Percentiles rank a stretch among this genome's conserved stretches.
phyloP scores from a whole-genome alignment of 225 moss, liverwort and hornwort species.

The Ulota crispa region DNA sequence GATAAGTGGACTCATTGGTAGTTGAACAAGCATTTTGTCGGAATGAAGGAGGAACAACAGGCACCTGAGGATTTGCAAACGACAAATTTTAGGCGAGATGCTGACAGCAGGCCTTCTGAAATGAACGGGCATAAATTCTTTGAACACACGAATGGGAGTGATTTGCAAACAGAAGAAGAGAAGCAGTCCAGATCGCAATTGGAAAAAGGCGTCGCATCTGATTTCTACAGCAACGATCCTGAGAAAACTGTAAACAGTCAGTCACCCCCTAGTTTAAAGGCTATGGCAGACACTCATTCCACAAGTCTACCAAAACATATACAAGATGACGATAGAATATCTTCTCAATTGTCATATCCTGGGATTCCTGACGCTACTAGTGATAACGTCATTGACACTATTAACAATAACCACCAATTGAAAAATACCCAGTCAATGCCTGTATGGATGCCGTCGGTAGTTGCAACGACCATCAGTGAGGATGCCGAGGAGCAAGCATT shows the following conservation, averaged over 20 bases:
- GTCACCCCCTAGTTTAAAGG: constrained; percentile 30
- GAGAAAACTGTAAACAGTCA: not conserved
- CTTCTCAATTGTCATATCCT: constrained; percentile 6
- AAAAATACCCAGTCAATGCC: constrained; percentile 44
- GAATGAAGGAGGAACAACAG: constrained; percentile 27
- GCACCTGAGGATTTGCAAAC: constrained; percentile 16
- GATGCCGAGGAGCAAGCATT: constrained; percentile 33
- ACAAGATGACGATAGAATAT: not conserved
- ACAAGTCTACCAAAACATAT: constrained; percentile 29
- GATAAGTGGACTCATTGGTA: not conserved
- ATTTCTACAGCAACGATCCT: not conserved
- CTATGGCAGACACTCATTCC: constrained; percentile 23
- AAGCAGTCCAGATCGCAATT: constrained; percentile 1
- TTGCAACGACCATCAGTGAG: constrained; percentile 42
- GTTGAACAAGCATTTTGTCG: not conserved
- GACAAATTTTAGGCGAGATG: constrained; percentile 2
- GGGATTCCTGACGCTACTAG: not conserved
- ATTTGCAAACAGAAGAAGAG: not conserved
- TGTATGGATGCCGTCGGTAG: constrained; percentile 50
- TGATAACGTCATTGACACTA: constrained; percentile 9
- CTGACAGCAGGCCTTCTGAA: constrained; percentile 13
- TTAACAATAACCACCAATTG: constrained; percentile 30
- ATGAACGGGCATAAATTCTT: constrained; percentile 9
- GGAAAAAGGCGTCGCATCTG: constrained; percentile 18
- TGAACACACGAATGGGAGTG: constrained; percentile 1